phyloP scores from a whole-genome alignment of 331 rosid genomes.

The Stylosanthes scabra region DNA sequence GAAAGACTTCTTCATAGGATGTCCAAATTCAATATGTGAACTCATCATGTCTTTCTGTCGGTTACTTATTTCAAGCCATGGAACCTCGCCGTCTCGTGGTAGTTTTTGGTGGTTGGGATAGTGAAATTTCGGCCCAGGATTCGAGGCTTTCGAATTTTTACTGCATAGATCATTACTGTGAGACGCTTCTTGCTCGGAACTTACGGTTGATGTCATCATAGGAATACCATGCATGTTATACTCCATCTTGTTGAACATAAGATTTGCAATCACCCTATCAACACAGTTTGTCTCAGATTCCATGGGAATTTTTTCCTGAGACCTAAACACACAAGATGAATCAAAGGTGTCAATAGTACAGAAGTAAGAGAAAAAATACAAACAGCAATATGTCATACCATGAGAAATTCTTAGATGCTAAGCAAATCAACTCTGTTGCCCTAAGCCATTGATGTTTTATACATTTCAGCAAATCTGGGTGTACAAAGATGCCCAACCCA shows the following conservation, averaged over 20 bases:
- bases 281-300: constrained; percentile 63
- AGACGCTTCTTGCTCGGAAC: constrained; percentile 33
- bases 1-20: constrained; percentile 17
- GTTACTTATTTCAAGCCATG: constrained; percentile 32
- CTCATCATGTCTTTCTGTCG: neutral
- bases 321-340: constrained; percentile 44
- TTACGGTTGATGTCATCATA: constrained; percentile 38
- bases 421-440: too few relatives aligned
- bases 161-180: constrained; percentile 14
- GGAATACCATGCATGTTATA: constrained; percentile 44
- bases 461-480: too few relatives aligned
- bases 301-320: constrained; percentile 37
- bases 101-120: neutral
- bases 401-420: too few relatives aligned
- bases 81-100: constrained; percentile 47
- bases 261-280: constrained; percentile 74
- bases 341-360: constrained; percentile 32
- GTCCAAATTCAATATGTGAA: constrained; percentile 6
- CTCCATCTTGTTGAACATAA: constrained; percentile 67
- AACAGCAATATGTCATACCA: neutral
- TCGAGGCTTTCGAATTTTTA: constrained; percentile 16
- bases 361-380: neutral
- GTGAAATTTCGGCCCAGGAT: constrained; percentile 14
- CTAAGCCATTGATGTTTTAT: too few relatives aligned
- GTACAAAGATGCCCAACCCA: too few relatives aligned